Conservation (phyloP, 2,329 filamentous ascomycete species). For the Epichloe festucae region DNA sequence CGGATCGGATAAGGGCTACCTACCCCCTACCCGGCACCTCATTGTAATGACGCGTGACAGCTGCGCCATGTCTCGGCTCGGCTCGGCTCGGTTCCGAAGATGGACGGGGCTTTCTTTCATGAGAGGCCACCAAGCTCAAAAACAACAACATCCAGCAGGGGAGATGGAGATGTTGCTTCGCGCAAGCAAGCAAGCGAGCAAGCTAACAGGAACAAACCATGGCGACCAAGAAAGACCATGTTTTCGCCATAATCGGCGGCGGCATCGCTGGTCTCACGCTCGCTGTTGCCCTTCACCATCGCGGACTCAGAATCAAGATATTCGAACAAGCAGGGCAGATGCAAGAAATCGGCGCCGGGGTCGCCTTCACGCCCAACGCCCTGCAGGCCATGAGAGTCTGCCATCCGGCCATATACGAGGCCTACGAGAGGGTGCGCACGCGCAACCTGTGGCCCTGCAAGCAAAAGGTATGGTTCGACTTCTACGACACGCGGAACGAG, state of each 20-base stretch:
- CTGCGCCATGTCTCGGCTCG: background rate
- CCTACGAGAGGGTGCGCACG: constrained; percentile 10
- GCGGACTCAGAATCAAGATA: constrained; percentile 28
- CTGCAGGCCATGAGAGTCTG: constrained; percentile 30
- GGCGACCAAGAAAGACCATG: background rate
- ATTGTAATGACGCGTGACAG: too few species aligned
- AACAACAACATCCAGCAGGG: background rate
- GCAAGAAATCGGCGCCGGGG: constrained; percentile 36
- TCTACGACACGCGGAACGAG: constrained; percentile 8
- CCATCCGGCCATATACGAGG: constrained; percentile 22
- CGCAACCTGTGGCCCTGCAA: constrained; percentile 4
- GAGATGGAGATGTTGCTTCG: background rate
- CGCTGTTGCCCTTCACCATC: constrained; percentile 31
- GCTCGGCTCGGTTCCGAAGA: background rate
- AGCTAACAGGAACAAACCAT: background rate
- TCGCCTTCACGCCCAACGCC: constrained; percentile 39
- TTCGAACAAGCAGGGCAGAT: constrained; percentile 32
- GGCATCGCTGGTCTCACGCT: constrained; percentile 38
- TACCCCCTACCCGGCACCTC: too few species aligned
- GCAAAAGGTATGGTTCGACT: constrained; percentile 5
- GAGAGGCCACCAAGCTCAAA: background rate
- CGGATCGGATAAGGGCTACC: too few species aligned
- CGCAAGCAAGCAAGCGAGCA: background rate
- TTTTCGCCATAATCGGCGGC: constrained; percentile 33
- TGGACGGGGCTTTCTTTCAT: too few species aligned